Evolutionary conservation across 2,329 filamentous ascomycete species (phyloP), one percentile per base, ranked within the genome.

Genomic region (Hymenotorrendiella dingleyae): DNA sequence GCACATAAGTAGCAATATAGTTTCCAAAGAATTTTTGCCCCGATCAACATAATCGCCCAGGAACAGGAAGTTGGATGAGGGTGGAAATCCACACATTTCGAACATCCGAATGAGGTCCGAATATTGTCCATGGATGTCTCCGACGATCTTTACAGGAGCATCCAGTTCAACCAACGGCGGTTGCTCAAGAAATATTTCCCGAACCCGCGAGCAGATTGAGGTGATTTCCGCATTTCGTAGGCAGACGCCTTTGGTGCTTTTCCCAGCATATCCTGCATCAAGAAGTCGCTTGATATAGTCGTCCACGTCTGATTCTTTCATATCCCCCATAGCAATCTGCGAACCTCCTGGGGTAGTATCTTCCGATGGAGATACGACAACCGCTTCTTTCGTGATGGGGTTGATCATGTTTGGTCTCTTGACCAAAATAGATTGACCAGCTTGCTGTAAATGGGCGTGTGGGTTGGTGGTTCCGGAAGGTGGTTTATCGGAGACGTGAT

Each of bases 81-180:
- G 91, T 6, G 91, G 91, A 60, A 96, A 97, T 4, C 91, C 91
- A 62, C 91, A 96, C 90, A 96, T 96, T 65, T 97, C 91, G 60
- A 97, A 97, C 77, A 97, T 87, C 50, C 91, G 82, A 58, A 97
- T 94, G 39, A 97, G 70, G 64, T 97, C 91, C 9, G 89, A 94
- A 64, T 95, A 97, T 65, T 97, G 91, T 38, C 91, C 91, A 62
- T 97, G 91, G 11, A 97, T 88, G 62, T 97, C 91, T 38, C 91
- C 91, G 21, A 97, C 93, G 58, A 98, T 94, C 70, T 98, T 98
- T 60, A 98, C 93, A 0, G 93, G 91, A 4, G 93, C 87, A 50
- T 91, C 84, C 34, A 98, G 76, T 66, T 98, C 93, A 43, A 98
- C 69, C 19, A 98, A 72, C 1, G 93, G 89, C 4, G 93, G 93